These are phyloP conservation scores for Lasiosphaeris hirsuta DNA, from an alignment of 495 filamentous ascomycete species.

Conservation along the genomic window DNA sequence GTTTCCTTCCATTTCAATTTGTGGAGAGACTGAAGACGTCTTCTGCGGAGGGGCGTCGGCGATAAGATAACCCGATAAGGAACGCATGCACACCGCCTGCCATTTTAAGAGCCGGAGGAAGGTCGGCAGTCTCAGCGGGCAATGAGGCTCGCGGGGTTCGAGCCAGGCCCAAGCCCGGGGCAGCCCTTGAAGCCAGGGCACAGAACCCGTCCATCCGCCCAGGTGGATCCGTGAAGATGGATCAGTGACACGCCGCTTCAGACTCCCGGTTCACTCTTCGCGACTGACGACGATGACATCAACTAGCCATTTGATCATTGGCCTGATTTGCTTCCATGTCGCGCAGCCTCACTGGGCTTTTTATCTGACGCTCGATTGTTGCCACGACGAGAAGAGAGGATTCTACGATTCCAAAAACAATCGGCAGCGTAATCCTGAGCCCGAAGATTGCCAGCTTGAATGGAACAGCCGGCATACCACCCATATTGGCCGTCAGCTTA, in stretches of 20 bases:
- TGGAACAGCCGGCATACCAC: constrained; percentile 9
- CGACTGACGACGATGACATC: too few species aligned
- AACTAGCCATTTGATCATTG: too few species aligned
- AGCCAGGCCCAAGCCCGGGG: background rate
- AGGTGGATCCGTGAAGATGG: too few species aligned
- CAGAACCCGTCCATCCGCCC: too few species aligned
- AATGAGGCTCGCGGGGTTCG: background rate
- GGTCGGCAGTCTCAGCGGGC: background rate
- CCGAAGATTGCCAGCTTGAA: constrained; percentile 1
- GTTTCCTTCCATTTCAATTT: background rate
- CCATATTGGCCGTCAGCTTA: constrained; percentile 11
- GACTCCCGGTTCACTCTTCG: too few species aligned
- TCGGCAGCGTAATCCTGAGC: background rate
- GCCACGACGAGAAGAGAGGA: background rate
- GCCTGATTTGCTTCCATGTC: background rate
- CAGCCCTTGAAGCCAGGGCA: too few species aligned
- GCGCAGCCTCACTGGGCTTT: too few species aligned
- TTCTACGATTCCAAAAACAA: background rate
- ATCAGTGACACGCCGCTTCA: too few species aligned
- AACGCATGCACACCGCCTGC: background rate
- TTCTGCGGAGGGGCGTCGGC: background rate
- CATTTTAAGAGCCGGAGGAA: background rate
- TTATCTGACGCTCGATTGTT: background rate
- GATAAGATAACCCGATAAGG: background rate
- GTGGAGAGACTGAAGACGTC: background rate